These are phyloP conservation scores for Tarenaya hassleriana DNA, from an alignment of 345 rosid species.

Conservation along the genomic window DNA sequence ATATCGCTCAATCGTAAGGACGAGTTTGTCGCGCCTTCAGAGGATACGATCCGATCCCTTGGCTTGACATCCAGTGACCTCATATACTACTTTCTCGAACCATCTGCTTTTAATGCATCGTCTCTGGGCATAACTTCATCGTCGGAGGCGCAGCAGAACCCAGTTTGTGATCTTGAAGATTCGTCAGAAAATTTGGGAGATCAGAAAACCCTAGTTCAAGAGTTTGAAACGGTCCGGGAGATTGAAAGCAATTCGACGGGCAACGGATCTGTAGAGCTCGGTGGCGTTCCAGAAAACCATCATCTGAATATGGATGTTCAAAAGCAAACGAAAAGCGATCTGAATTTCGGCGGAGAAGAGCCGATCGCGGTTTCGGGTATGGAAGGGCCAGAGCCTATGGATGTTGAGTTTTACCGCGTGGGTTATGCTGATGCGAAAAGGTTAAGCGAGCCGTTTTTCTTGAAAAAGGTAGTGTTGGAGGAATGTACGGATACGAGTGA, in stretches of 20 bases:
- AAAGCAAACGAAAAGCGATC: conserved; percentile 7
- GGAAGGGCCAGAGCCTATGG: conserved; percentile 17
- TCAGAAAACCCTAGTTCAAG: conserved; percentile 4
- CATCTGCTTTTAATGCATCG: conserved; percentile 17
- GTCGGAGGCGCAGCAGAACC: background rate
- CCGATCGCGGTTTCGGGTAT: background rate
- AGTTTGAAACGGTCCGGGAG: background rate
- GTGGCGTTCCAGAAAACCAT: background rate
- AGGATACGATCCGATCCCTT: conserved; percentile 42
- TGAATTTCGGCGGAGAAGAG: conserved; percentile 6
- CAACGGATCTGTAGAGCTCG: conserved; percentile 12
- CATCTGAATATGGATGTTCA: conserved; percentile 1
- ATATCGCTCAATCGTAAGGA: conserved; percentile 69
- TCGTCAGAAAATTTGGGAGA: conserved; percentile 4
- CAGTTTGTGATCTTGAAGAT: background rate
- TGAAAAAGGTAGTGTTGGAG: conserved; percentile 42
- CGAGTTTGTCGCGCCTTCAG: conserved; percentile 41
- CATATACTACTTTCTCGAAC: conserved; percentile 41
- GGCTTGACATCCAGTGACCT: conserved; percentile 73
- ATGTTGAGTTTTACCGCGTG: conserved; percentile 22
- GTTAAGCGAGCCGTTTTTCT: conserved; percentile 43
- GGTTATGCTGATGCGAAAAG: conserved; percentile 13
- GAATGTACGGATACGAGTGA: conserved; percentile 31
- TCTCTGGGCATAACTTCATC: background rate
- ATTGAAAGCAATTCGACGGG: conserved; percentile 15